A percentile compares a stretch with the other conserved stretches of the same genome.
Conservation (phyloP, 148 eudicot genomes). For the Rhododendron simsii region DNA sequence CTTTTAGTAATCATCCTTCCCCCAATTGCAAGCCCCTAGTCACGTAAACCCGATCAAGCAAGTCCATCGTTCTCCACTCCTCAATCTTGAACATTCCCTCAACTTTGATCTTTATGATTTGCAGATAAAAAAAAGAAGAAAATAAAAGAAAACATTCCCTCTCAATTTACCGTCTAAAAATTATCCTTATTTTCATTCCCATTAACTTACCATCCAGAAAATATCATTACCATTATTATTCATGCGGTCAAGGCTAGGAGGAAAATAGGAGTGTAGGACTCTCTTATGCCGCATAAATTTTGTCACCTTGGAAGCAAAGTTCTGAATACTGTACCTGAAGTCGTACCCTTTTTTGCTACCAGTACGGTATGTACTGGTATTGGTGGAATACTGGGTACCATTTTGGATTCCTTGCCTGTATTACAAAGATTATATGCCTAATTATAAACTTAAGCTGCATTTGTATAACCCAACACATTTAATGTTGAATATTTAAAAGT, state of each 20-base stretch:
- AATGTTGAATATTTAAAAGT: too few relatives aligned
- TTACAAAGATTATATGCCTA: too few relatives aligned
- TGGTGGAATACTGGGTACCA: too few relatives aligned
- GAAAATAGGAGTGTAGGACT: not conserved
- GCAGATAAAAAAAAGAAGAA: not conserved
- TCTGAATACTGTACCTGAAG: too few relatives aligned
- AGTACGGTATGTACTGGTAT: too few relatives aligned
- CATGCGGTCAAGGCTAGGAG: not conserved
- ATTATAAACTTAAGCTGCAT: too few relatives aligned
- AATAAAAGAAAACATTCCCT: not conserved
- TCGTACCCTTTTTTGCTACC: too few relatives aligned
- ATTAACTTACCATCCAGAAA: not conserved
- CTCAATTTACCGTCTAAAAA: not conserved
- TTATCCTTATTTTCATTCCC: not conserved
- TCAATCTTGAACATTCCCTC: not conserved
- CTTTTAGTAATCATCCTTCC: not conserved
- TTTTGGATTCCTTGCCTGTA: too few relatives aligned
- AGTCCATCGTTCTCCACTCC: not conserved
- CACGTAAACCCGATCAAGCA: not conserved
- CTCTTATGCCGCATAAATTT: not conserved
- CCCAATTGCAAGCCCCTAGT: not conserved
- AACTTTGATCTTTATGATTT: not conserved
- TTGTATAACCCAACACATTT: too few relatives aligned
- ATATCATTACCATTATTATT: not conserved
- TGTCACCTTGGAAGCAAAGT: too few relatives aligned